Percentiles rank a stretch among this genome's conserved stretches.
These are phyloP conservation scores for Colletotrichum paranaense DNA, from an alignment of 2,329 filamentous ascomycete genomes.

Conservation along the genomic window DNA sequence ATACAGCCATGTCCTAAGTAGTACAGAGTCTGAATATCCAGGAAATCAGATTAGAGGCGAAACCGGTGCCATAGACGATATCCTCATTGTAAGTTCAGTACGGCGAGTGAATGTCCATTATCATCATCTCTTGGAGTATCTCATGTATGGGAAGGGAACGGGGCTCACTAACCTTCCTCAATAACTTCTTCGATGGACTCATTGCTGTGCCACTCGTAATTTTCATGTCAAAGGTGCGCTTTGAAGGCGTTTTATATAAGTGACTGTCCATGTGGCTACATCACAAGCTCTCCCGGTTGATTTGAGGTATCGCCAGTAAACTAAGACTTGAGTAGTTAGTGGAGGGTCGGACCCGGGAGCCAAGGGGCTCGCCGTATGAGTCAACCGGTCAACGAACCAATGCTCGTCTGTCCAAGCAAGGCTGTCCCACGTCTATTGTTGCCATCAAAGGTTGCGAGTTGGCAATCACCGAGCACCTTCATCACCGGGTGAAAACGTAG, in stretches of 20 bases:
- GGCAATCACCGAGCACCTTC: too few relatives aligned
- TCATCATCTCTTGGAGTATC: constrained; percentile 2
- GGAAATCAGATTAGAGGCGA: constrained; percentile 22
- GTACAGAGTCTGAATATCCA: background rate
- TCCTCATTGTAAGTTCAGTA: constrained; percentile 16
- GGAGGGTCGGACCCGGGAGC: background rate
- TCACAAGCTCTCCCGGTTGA: background rate
- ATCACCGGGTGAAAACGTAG: too few relatives aligned
- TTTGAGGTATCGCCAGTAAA: background rate
- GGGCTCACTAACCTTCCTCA: background rate
- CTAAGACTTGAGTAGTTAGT: background rate
- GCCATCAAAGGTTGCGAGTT: background rate
- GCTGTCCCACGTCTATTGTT: too few relatives aligned
- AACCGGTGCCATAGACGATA: constrained; percentile 10
- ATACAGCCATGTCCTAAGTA: background rate
- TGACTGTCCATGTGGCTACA: background rate
- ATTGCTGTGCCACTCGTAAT: background rate
- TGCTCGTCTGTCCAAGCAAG: too few relatives aligned
- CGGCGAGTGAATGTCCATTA: constrained; percentile 19
- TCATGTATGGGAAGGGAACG: background rate
- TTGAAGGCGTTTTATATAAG: background rate
- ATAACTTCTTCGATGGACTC: background rate
- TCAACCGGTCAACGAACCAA: background rate
- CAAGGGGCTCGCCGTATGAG: background rate
- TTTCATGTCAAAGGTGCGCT: too few relatives aligned